Evolutionary conservation across 352 stramenopile species (phyloP).

Genomic region (Thraustochytrium sp.): DNA sequence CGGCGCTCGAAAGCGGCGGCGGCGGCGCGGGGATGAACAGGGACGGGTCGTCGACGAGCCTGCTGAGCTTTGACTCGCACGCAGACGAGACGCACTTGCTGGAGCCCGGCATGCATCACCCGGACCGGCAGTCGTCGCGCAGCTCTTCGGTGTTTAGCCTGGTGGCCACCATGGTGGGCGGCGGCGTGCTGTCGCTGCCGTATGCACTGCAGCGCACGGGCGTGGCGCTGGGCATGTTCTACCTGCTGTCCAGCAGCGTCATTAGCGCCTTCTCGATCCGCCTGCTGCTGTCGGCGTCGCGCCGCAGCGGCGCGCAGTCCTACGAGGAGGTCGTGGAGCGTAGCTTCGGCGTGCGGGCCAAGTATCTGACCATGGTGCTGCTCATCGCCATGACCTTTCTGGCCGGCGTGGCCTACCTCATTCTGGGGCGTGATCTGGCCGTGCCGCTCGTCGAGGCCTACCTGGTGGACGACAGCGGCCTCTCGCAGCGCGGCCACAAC

Average conservation of each 20-base stretch:
- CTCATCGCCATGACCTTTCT: slow-evolving; percentile 44
- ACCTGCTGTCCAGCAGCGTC: slow-evolving; percentile 41
- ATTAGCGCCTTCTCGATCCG: slow-evolving; percentile 26
- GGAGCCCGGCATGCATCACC: slow-evolving; percentile 30
- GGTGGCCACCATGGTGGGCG: slow-evolving; percentile 77
- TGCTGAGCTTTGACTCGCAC: background rate
- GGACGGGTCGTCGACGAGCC: background rate
- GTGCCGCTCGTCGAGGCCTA: slow-evolving; percentile 18
- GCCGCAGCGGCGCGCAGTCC: slow-evolving; percentile 23
- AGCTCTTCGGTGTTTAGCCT: slow-evolving; percentile 74
- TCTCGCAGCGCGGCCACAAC: background rate
- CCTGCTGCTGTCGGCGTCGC: slow-evolving; percentile 10
- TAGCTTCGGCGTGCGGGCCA: background rate
- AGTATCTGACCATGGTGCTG: slow-evolving; percentile 39
- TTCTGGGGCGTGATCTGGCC: slow-evolving; percentile 20
- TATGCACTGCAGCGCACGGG: slow-evolving; percentile 60
- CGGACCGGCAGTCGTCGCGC: background rate
- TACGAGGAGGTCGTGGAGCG: slow-evolving; percentile 41
- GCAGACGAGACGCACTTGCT: background rate
- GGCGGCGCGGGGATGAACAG: no score
- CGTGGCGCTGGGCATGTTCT: slow-evolving; percentile 48
- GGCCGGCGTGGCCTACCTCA: slow-evolving; percentile 28
- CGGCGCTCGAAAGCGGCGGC: background rate
- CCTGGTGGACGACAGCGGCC: background rate
- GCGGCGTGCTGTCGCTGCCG: slow-evolving; percentile 71